phyloP scores from a whole-genome alignment of 2,329 filamentous ascomycete species.

The Coniosporium tulheliwenetii region DNA sequence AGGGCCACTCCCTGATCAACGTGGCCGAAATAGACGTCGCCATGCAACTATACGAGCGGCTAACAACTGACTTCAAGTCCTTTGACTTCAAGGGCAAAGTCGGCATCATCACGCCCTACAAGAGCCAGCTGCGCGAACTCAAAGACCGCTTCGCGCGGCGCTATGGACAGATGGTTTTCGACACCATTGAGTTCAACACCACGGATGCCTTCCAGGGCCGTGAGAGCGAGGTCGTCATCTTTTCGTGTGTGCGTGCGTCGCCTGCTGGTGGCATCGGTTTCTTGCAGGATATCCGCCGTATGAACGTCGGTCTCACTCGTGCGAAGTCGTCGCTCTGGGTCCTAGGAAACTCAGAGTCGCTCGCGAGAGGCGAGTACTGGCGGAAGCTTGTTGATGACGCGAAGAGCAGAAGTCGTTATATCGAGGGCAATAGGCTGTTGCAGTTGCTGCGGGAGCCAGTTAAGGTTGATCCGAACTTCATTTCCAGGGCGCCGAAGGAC shows the following conservation, averaged over 20 bases:
- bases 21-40: conserved; percentile 74
- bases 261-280: conserved; percentile 94
- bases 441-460: conserved; percentile 35
- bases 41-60: conserved; percentile 66
- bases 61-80: conserved; percentile 53
- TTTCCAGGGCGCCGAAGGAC: too few species aligned
- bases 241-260: conserved; percentile 90
- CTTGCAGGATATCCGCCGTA: conserved; percentile 92
- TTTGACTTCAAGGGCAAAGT: conserved; percentile 69
- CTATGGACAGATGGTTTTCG: conserved; percentile 62
- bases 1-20: conserved; percentile 84
- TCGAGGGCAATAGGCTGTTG: conserved; percentile 43
- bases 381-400: conserved; percentile 72
- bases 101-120: conserved; percentile 96
- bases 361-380: conserved; percentile 86
- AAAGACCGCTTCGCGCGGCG: conserved; percentile 55
- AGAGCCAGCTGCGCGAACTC: conserved; percentile 73
- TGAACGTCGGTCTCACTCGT: conserved; percentile 96
- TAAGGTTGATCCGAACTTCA: too few species aligned
- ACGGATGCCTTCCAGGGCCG: conserved; percentile 96
- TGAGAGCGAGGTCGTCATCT: conserved; percentile 96
- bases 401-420: conserved; percentile 58
- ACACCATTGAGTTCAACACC: conserved; percentile 90
- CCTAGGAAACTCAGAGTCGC: conserved; percentile 74
- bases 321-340: conserved; percentile 96